Conservation (phyloP, 2,329 filamentous ascomycete species). For the Nigrospora oryzae region DNA sequence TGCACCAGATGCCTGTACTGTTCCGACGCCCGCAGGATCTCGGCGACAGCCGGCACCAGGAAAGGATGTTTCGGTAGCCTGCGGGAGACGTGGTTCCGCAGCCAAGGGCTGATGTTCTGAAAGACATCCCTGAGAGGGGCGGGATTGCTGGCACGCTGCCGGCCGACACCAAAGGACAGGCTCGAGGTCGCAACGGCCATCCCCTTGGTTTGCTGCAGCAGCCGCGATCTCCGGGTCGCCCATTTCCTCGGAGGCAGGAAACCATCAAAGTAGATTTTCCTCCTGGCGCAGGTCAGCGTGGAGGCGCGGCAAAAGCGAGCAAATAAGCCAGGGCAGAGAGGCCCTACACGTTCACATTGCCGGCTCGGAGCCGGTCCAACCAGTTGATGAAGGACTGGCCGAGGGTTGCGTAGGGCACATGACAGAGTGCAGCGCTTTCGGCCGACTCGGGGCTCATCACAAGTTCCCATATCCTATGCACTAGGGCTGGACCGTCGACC, state of each 20-base stretch:
- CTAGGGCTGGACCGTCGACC: constrained; percentile 73
- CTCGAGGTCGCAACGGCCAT: constrained; percentile 41
- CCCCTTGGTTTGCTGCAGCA: constrained; percentile 47
- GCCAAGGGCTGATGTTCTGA: background rate
- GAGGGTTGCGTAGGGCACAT: constrained; percentile 57
- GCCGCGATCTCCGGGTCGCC: constrained; percentile 49
- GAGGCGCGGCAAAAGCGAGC: constrained; percentile 1
- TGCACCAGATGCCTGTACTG: constrained; percentile 33
- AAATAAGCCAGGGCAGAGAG: constrained; percentile 10
- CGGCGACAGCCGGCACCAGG: constrained; percentile 68
- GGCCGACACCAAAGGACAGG: constrained; percentile 12
- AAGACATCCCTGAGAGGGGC: constrained; percentile 16
- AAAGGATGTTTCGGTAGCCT: constrained; percentile 48
- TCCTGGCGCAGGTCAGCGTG: constrained; percentile 30
- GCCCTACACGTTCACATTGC: constrained; percentile 55
- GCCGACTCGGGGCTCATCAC: constrained; percentile 32
- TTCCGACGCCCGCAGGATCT: constrained; percentile 47
- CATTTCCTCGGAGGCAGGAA: constrained; percentile 63
- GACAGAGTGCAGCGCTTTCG: constrained; percentile 37
- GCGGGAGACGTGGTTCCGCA: background rate
- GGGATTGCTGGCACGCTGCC: background rate
- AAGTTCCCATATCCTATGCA: constrained; percentile 61
- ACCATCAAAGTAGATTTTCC: constrained; percentile 79
- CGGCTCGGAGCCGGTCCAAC: constrained; percentile 48
- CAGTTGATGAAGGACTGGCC: constrained; percentile 51